phyloP scores from a whole-genome alignment of 2,329 filamentous ascomycete genomes.

The Cercospora sp. region DNA sequence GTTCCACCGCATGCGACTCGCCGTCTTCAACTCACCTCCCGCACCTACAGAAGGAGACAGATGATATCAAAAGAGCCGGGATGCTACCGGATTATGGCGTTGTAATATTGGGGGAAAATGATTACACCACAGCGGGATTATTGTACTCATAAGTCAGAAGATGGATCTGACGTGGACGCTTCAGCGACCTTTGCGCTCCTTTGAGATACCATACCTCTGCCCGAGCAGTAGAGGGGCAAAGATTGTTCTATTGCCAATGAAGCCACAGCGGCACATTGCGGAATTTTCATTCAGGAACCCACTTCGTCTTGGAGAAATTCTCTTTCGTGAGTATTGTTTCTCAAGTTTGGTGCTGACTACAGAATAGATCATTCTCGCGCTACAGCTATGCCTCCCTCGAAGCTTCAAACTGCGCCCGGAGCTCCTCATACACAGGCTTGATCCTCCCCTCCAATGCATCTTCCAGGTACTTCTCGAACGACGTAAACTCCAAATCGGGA shows the following conservation, averaged over 20 bases:
- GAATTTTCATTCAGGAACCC: background rate
- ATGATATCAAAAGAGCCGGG: conserved; percentile 12
- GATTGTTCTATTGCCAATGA: conserved; percentile 14
- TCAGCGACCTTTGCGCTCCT: conserved; percentile 23
- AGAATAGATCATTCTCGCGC: background rate
- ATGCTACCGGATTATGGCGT: conserved; percentile 23
- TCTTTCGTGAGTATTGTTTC: background rate
- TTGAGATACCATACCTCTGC: conserved; percentile 22
- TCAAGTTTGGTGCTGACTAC: background rate
- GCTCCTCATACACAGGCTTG: conserved; percentile 24
- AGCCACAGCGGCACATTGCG: background rate
- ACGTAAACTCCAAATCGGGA: conserved; percentile 50
- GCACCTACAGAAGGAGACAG: conserved; percentile 31
- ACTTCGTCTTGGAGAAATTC: background rate
- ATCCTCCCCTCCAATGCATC: conserved; percentile 46
- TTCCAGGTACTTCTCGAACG: conserved; percentile 45
- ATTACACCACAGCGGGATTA: conserved; percentile 23
- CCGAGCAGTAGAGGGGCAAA: conserved; percentile 10
- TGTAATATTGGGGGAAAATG: conserved; percentile 18
- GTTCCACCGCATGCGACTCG: conserved; percentile 43
- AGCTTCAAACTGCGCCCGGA: conserved; percentile 53
- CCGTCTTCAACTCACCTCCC: conserved; percentile 39
- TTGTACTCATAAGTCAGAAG: conserved; percentile 22
- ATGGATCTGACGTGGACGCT: conserved; percentile 17
- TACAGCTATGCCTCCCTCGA: conserved; percentile 36